A percentile compares a stretch with the other conserved stretches of the same genome.
phyloP scores from a whole-genome alignment of 768 basidiomycete species.

The Grammothele lineata region DNA sequence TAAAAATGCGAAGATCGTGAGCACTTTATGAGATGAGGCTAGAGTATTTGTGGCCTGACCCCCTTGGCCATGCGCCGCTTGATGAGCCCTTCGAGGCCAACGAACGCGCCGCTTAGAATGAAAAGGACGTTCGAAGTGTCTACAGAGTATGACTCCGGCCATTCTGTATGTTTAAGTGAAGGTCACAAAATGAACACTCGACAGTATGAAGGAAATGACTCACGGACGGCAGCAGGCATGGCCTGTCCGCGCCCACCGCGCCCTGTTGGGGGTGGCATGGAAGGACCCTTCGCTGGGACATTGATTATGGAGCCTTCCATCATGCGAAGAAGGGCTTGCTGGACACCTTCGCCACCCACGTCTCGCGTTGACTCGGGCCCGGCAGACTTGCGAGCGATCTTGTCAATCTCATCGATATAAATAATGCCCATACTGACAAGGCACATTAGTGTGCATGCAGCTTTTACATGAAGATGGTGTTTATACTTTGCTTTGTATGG shows the following conservation, averaged over 20 bases:
- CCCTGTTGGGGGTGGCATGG: constrained; percentile 43
- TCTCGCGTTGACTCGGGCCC: constrained; percentile 75
- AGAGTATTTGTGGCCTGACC: constrained; percentile 51
- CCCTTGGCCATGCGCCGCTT: constrained; percentile 79
- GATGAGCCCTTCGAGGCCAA: constrained; percentile 82
- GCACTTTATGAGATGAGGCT: too few relatives aligned
- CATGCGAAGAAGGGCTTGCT: constrained; percentile 88
- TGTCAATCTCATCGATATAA: constrained; percentile 96
- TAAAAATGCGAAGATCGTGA: constrained; percentile 23
- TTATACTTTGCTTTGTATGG: constrained; percentile 74
- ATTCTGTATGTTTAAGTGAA: too few relatives aligned
- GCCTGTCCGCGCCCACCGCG: constrained; percentile 45
- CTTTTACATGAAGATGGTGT: not conserved
- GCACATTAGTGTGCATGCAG: too few relatives aligned
- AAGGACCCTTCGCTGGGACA: constrained; percentile 67
- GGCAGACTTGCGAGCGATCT: constrained; percentile 65
- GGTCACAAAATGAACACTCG: not conserved
- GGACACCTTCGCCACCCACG: constrained; percentile 94
- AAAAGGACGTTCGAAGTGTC: constrained; percentile 94
- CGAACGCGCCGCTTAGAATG: constrained; percentile 92
- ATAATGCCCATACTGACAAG: constrained; percentile 80
- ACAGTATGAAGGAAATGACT: too few relatives aligned
- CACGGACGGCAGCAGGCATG: constrained; percentile 18
- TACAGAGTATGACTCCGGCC: constrained; percentile 67
- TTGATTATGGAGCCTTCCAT: constrained; percentile 88